Evolutionary conservation across 495 filamentous ascomycete species (phyloP).

Genomic region (Platismatia glauca): DNA sequence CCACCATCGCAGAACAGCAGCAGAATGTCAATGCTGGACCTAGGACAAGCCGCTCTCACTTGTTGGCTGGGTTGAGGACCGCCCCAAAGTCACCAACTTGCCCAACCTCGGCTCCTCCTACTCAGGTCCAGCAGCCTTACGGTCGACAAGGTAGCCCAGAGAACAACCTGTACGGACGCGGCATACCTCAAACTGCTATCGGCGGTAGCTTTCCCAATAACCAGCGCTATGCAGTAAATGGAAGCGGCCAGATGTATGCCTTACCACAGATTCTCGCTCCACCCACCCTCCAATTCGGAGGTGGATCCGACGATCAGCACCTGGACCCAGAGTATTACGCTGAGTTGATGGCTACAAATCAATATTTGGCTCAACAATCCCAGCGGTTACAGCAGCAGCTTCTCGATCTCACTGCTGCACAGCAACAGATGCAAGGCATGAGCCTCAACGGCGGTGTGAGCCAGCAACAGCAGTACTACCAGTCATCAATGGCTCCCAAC

Average conservation of each 20-base stretch:
- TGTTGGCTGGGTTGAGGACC: conserved; percentile 88
- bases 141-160: conserved; percentile 35
- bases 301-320: conserved; percentile 52
- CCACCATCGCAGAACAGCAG: conserved; percentile 59
- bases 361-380: conserved; percentile 81
- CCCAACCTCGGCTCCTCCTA: conserved; percentile 54
- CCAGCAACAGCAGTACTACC: conserved; percentile 31
- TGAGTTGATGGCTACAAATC: conserved; percentile 73
- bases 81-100: conserved; percentile 72
- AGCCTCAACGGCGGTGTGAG: conserved; percentile 39
- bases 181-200: conserved; percentile 52
- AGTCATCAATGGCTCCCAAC: conserved; percentile 35
- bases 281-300: conserved; percentile 59
- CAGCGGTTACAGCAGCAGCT: conserved; percentile 66
- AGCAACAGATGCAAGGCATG: conserved; percentile 67
- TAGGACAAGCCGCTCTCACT: conserved; percentile 85
- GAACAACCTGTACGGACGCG: conserved; percentile 37
- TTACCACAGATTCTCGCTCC: conserved; percentile 76
- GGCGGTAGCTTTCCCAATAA: conserved; percentile 45
- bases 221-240: conserved; percentile 35
- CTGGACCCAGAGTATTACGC: conserved; percentile 78
- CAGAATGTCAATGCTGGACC: conserved; percentile 55
- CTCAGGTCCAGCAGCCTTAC: conserved; percentile 43
- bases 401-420: conserved; percentile 45
- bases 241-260: conserved; percentile 53